Conservation (phyloP, 2,329 filamentous ascomycete genomes). For the Stagonosporopsis vannaccii region DNA sequence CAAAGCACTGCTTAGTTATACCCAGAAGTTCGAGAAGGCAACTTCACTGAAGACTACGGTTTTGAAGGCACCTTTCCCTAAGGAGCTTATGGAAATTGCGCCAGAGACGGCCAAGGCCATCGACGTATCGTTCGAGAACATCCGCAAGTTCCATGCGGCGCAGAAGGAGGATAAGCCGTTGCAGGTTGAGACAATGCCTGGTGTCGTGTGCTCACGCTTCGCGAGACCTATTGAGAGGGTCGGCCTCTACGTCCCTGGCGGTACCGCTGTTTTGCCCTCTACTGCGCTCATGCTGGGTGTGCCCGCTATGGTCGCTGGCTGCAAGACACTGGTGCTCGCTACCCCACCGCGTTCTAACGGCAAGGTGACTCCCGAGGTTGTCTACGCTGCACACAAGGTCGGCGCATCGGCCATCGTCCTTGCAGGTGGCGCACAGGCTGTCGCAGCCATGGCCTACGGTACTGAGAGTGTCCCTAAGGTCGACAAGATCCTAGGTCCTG, state of each 20-base stretch:
- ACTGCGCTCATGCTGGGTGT: conserved; percentile 98
- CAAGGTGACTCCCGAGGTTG: conserved; percentile 92
- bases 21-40: conserved; percentile 97
- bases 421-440: conserved; percentile 92
- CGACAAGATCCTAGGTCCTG: conserved; percentile 97
- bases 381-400: conserved; percentile 96
- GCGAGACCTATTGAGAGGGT: conserved; percentile 91
- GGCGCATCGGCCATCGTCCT: conserved; percentile 95
- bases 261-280: conserved; percentile 94
- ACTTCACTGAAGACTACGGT: conserved; percentile 90
- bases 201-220: conserved; percentile 93
- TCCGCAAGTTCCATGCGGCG: conserved; percentile 89
- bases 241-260: conserved; percentile 94
- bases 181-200: conserved; percentile 95
- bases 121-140: conserved; percentile 92
- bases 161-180: conserved; percentile 86
- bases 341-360: conserved; percentile 90
- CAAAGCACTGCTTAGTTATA: conserved; percentile 87
- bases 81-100: conserved; percentile 82
- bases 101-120: conserved; percentile 90
- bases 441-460: conserved; percentile 96
- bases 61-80: conserved; percentile 85
- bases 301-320: conserved; percentile 95
- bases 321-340: conserved; percentile 91
- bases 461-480: conserved; percentile 95